Evolutionary conservation across 2,329 filamentous ascomycete species (phyloP).

Genomic region (Pleurostoma richardsiae): DNA sequence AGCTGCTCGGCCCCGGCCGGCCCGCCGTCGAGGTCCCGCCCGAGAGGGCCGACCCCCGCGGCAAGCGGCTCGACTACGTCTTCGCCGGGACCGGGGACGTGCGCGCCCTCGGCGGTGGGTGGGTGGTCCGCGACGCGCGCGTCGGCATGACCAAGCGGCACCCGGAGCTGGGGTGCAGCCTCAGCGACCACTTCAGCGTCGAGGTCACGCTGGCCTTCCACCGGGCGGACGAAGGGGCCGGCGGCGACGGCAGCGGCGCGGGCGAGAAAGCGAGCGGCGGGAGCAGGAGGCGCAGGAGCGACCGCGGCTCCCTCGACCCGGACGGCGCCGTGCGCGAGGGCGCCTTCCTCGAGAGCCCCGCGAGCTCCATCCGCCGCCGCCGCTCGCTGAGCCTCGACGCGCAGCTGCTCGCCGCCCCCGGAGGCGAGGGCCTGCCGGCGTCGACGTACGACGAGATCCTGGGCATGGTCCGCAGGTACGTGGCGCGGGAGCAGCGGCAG

Average conservation of each 20-base stretch:
- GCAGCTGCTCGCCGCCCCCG: slow-evolving; percentile 15
- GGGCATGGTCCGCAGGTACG: slow-evolving; percentile 63
- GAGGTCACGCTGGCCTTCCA: slow-evolving; percentile 66
- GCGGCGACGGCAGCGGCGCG: slow-evolving; percentile 1
- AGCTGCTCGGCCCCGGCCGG: slow-evolving; percentile 59
- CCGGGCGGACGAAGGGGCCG: slow-evolving; percentile 4
- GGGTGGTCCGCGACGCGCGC: slow-evolving; percentile 65
- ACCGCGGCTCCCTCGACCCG: slow-evolving; percentile 4
- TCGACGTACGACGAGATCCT: slow-evolving; percentile 62
- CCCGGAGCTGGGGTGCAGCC: slow-evolving; percentile 73
- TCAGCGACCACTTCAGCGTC: slow-evolving; percentile 94
- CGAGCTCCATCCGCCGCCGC: slow-evolving; percentile 15
- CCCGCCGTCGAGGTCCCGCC: slow-evolving; percentile 58
- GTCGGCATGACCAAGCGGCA: slow-evolving; percentile 82
- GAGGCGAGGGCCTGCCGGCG: slow-evolving; percentile 10
- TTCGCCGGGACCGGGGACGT: slow-evolving; percentile 62
- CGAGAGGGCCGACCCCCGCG: slow-evolving; percentile 62
- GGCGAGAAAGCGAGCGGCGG: neutral
- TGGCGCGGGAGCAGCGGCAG: slow-evolving; percentile 65
- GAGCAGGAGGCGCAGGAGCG: slow-evolving; percentile 3
- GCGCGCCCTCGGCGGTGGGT: slow-evolving; percentile 34
- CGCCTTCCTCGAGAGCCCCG: slow-evolving; percentile 32
- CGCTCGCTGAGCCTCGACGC: slow-evolving; percentile 7
- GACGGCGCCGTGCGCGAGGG: slow-evolving; percentile 25
- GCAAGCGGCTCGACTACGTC: slow-evolving; percentile 92